phyloP scores from a whole-genome alignment of 176 grass and related monocot species.

The Miscanthus lutarioriparius region DNA sequence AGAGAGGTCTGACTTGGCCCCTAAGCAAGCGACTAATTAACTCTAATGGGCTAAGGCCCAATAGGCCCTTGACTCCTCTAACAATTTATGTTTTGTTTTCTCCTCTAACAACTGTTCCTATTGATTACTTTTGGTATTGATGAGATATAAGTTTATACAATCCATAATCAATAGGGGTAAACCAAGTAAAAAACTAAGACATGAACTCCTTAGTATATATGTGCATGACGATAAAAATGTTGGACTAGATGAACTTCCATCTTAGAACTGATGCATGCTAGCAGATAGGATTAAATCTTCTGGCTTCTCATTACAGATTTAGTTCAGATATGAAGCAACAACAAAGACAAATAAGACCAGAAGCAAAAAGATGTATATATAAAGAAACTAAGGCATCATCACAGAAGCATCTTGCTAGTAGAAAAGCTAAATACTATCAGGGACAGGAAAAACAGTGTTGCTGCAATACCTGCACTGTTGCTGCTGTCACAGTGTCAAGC shows the following conservation, averaged over 20 bases:
- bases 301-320: background rate
- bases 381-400: background rate
- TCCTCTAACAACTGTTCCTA: background rate
- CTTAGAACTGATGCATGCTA: background rate
- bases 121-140: background rate
- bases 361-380: background rate
- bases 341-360: background rate
- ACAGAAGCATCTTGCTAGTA: background rate
- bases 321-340: conserved; percentile 31
- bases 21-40: no score
- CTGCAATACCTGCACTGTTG: conserved; percentile 77
- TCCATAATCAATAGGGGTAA: background rate
- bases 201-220: conserved; percentile 11
- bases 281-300: conserved; percentile 1
- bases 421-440: background rate
- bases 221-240: background rate
- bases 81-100: background rate
- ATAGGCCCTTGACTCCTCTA: no score
- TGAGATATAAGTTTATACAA: background rate
- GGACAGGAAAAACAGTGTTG: background rate
- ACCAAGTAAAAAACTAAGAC: background rate
- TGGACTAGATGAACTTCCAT: background rate
- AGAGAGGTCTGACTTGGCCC: no score
- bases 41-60: no score
- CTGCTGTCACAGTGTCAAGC: conserved; percentile 91